Evolutionary conservation across 768 basidiomycete species (phyloP).

Genomic region (Leccinum barrowsii): DNA sequence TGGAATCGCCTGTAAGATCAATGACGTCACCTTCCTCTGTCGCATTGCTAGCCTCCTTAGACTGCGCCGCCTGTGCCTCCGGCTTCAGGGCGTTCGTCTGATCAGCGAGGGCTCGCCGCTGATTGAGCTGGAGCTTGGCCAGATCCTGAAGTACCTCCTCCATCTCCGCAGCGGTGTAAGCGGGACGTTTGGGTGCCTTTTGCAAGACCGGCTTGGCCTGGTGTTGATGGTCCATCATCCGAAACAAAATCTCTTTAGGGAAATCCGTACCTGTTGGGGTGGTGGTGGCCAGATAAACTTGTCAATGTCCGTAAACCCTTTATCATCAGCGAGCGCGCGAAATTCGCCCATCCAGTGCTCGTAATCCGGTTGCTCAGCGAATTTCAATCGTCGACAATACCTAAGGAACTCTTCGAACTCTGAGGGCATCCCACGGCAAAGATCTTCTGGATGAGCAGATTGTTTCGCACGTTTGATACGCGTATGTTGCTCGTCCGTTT

Average conservation of each 20-base stretch:
- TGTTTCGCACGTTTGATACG: conserved; percentile 64
- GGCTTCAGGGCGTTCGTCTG: conserved; percentile 38
- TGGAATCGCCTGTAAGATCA: conserved; percentile 40
- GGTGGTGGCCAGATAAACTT: conserved; percentile 74
- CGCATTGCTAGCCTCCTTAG: conserved; percentile 27
- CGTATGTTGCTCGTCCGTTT: conserved; percentile 59
- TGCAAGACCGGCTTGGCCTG: conserved; percentile 31
- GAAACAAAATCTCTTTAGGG: neutral
- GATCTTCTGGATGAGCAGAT: conserved; percentile 55
- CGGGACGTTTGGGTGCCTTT: conserved; percentile 13
- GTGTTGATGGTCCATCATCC: neutral
- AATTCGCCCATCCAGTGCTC: conserved; percentile 63
- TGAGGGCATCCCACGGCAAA: conserved; percentile 64
- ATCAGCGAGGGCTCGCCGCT: conserved; percentile 48
- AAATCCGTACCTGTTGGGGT: conserved; percentile 29
- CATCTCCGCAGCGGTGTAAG: conserved; percentile 42
- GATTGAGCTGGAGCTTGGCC: conserved; percentile 55
- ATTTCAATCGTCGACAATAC: conserved; percentile 67
- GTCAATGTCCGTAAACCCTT: conserved; percentile 55
- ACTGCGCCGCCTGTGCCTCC: conserved; percentile 34
- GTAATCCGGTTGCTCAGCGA: conserved; percentile 69
- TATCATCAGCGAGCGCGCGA: conserved; percentile 52
- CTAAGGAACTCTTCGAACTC: conserved; percentile 76
- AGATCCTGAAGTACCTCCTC: conserved; percentile 57
- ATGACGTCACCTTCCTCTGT: conserved; percentile 34